phyloP scores from a whole-genome alignment of 2,329 filamentous ascomycete genomes.

The Fusarium sp. region DNA sequence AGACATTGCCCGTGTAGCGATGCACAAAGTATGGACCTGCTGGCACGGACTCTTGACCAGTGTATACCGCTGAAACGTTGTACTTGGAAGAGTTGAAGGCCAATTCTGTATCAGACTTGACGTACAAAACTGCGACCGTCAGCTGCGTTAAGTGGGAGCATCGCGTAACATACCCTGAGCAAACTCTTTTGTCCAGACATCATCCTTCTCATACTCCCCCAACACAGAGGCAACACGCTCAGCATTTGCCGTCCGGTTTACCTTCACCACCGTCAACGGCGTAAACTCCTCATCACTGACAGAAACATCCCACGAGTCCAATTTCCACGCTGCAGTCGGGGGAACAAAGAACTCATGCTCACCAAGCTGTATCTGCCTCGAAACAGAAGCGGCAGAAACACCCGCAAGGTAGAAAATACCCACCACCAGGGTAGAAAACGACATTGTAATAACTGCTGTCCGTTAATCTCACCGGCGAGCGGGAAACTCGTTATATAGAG shows the following conservation, averaged over 20 bases:
- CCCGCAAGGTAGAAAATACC: background rate
- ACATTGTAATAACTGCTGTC: background rate
- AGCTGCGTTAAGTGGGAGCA: background rate
- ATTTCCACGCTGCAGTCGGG: background rate
- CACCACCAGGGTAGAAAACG: background rate
- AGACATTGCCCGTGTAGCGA: background rate
- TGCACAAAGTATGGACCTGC: constrained; percentile 16
- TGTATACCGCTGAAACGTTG: background rate
- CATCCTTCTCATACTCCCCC: background rate
- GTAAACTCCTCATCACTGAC: background rate
- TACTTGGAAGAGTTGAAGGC: background rate
- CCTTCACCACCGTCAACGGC: constrained; percentile 2
- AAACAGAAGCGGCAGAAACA: constrained; percentile 7
- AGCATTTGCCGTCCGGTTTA: background rate
- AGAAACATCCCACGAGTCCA: background rate
- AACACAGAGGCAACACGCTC: background rate
- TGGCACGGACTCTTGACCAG: background rate
- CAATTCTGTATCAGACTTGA: background rate
- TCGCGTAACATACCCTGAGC: background rate
- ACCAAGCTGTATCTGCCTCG: constrained; percentile 17
- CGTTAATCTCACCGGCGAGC: background rate
- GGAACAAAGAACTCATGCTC: constrained; percentile 21
- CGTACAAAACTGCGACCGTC: background rate
- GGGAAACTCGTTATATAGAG: background rate
- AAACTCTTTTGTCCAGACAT: constrained; percentile 14